Evolutionary conservation across 2,329 filamentous ascomycete species (phyloP).

Genomic region (Coleophoma eucalyptorum): DNA sequence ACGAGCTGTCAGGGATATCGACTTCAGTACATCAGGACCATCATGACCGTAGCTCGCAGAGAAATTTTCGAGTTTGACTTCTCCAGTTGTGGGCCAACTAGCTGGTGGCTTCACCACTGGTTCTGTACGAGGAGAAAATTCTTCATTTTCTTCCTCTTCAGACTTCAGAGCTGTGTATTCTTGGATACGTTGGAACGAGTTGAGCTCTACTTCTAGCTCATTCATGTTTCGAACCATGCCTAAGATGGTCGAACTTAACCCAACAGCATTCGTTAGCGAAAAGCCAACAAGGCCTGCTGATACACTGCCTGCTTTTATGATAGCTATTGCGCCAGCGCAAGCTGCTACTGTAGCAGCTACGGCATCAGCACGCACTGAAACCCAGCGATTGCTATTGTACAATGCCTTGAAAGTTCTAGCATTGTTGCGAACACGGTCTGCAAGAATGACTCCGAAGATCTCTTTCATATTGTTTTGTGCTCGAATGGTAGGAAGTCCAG

Average conservation of each 20-base stretch:
- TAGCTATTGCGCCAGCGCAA: background rate
- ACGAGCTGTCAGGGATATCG: background rate
- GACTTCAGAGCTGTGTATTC: background rate
- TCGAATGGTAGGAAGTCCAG: slow-evolving; percentile 36
- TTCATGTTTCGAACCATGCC: slow-evolving; percentile 10
- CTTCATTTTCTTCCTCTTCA: background rate
- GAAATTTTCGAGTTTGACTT: slow-evolving; percentile 3
- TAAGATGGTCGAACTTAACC: slow-evolving; percentile 6
- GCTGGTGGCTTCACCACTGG: background rate
- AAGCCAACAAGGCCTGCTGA: background rate
- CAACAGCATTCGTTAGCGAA: slow-evolving; percentile 20
- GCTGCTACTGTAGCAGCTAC: background rate
- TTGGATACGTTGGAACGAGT: background rate
- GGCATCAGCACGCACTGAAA: slow-evolving; percentile 44
- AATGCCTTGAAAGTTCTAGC: slow-evolving; percentile 43
- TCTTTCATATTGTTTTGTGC: slow-evolving; percentile 38
- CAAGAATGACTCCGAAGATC: slow-evolving; percentile 44
- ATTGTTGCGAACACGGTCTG: slow-evolving; percentile 43
- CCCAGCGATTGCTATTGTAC: slow-evolving; percentile 55
- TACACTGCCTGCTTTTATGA: background rate
- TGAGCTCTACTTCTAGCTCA: slow-evolving; percentile 14
- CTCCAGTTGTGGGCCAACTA: background rate
- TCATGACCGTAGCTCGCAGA: slow-evolving; percentile 26
- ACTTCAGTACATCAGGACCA: slow-evolving; percentile 4
- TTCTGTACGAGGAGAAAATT: background rate